Evolutionary conservation across 192 early-diverging fungal genomes (phyloP).

Genomic region (Funneliformis mosseae): DNA sequence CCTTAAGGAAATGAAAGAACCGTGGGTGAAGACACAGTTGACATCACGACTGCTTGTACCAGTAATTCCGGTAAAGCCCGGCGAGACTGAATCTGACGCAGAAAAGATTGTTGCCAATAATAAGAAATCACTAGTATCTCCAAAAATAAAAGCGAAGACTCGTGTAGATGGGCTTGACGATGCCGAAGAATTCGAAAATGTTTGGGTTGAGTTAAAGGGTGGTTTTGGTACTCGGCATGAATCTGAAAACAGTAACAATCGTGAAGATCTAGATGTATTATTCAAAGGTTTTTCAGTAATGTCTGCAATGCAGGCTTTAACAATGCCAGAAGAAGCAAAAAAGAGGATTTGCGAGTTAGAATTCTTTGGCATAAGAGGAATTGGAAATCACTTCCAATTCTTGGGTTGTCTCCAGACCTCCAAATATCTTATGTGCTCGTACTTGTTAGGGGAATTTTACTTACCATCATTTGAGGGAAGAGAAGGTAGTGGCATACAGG

Average conservation of each 20-base stretch:
- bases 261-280: slow-evolving; percentile 17
- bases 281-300: slow-evolving; percentile 22
- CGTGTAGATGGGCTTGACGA: slow-evolving; percentile 23
- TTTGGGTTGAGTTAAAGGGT: slow-evolving; percentile 23
- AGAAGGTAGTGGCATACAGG: slow-evolving; percentile 19
- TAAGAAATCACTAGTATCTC: slow-evolving; percentile 1
- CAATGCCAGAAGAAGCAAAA: slow-evolving; percentile 27
- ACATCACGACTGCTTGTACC: background rate
- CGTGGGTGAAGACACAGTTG: slow-evolving; percentile 9
- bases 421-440: slow-evolving; percentile 18
- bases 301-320: slow-evolving; percentile 25
- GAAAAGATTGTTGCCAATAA: slow-evolving; percentile 21
- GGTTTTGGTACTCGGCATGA: slow-evolving; percentile 13
- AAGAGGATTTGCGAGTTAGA: slow-evolving; percentile 12
- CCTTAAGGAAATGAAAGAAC: slow-evolving; percentile 22
- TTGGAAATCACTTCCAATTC: slow-evolving; percentile 25
- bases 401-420: slow-evolving; percentile 12
- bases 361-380: slow-evolving; percentile 29
- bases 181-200: slow-evolving; percentile 24
- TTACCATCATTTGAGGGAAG: slow-evolving; percentile 31
- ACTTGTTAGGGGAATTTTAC: slow-evolving; percentile 15
- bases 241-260: slow-evolving; percentile 24
- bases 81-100: slow-evolving; percentile 14
- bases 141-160: slow-evolving; percentile 24
- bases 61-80: slow-evolving; percentile 3